Conservation (phyloP, 495 filamentous ascomycete species). For the Aspergillus biplanus region DNA sequence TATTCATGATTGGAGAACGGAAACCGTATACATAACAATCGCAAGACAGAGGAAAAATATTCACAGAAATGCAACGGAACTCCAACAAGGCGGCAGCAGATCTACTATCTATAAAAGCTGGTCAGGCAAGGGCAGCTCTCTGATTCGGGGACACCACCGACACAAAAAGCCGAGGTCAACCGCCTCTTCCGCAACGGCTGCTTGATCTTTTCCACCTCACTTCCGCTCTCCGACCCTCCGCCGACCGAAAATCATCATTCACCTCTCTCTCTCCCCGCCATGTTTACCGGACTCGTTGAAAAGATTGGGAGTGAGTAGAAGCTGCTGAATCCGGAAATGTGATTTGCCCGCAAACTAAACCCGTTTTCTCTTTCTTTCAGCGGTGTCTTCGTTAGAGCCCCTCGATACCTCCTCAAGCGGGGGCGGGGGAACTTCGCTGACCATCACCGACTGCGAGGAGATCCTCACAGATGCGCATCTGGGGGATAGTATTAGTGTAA, state of each 20-base stretch:
- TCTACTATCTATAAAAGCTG: conserved; percentile 8
- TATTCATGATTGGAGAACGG: conserved; percentile 27
- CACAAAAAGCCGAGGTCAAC: conserved; percentile 39
- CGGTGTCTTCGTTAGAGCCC: conserved; percentile 77
- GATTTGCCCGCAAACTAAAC: conserved; percentile 18
- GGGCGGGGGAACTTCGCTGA: conserved; percentile 83
- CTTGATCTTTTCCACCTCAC: conserved; percentile 21
- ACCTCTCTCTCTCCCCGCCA: conserved; percentile 42
- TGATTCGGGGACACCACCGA: conserved; percentile 22
- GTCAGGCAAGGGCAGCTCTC: conserved; percentile 1
- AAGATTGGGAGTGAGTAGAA: conserved; percentile 77
- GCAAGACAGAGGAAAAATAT: conserved; percentile 22
- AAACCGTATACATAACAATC: conserved; percentile 11
- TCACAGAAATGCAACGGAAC: conserved; percentile 4
- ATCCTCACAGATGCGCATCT: conserved; percentile 83
- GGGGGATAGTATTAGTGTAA: conserved; percentile 91
- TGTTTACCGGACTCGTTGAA: conserved; percentile 99
- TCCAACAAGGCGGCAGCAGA: not conserved
- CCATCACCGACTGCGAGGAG: conserved; percentile 72
- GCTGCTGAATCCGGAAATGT: not conserved
- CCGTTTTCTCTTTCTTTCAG: conserved; percentile 46
- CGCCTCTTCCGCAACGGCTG: conserved; percentile 13
- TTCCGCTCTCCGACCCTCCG: conserved; percentile 23
- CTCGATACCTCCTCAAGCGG: conserved; percentile 70
- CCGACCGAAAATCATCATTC: conserved; percentile 6